Base-by-base conservation (phyloP, 129 eudicot species). In the Chrysanthemum makinoi region DNA sequence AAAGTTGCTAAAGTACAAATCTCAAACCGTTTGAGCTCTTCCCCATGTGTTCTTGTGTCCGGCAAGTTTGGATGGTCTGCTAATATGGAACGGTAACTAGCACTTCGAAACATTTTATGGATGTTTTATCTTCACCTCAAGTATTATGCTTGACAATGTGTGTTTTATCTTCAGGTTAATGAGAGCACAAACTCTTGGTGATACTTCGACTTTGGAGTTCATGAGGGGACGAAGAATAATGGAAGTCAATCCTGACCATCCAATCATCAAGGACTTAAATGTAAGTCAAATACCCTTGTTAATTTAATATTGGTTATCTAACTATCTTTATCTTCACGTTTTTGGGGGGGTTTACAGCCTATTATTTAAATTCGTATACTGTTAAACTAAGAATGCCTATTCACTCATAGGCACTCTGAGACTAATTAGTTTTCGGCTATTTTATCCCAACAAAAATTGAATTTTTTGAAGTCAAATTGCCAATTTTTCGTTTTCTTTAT, bases 1-100 rank as follows among this genome's bases (percentile, higher is more conserved):
- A 83, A 86, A 89, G 97, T 95, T 55, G 96, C 99, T 7, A 95
- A 90, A 82, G 99, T 95, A 43, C 97, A 90, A 81, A 80, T 95
- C 70, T 90, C 99, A n/a, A 88, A 80, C 53, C 97, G 99, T 72
- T 81, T 95, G 46, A 88, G 96, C 79, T 82, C 97, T 14, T 95
- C 99, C 20, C 99, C 99, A 3, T 95, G 99, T 75, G 99, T 95
- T 57, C 91, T 95, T 62, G 99, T 90, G 46, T 95, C 99, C 11
- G 99, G 97, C 62, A 95, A 95, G 81, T 90, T 90, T 72, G 99
- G 99, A 1, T 95, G 99, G 99, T 95, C 97, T 12, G 99, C 99
- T 48, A 95, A 95, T 69, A 95, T 95, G 99, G 99, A 95, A 77
- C 83, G 99, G 99, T 95, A 17, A 3, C 83, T 75, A 49, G 26